These are phyloP conservation scores for Penicillium concentricum DNA, from an alignment of 2,329 filamentous ascomycete genomes.

Conservation along the genomic window DNA sequence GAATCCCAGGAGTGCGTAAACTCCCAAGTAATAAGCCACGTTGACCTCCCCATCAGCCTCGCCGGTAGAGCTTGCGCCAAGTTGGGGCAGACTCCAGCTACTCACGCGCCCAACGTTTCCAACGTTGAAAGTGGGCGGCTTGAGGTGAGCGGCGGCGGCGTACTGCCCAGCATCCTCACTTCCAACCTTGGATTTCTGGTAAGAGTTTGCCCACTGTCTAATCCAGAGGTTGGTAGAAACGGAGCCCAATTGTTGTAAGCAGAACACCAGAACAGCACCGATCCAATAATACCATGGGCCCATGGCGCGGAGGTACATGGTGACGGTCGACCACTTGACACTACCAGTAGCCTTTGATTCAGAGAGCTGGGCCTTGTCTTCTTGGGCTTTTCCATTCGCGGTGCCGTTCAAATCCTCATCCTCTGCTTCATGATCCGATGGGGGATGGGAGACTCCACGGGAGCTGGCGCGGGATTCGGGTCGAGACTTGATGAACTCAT, in stretches of 20 bases:
- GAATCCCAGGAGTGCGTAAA: constrained; percentile 79
- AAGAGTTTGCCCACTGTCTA: constrained; percentile 90
- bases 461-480: constrained; percentile 70
- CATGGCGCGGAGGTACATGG: constrained; percentile 85
- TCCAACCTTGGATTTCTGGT: constrained; percentile 53
- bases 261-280: constrained; percentile 71
- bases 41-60: constrained; percentile 59
- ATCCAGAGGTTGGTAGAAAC: constrained; percentile 95
- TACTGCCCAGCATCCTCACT: constrained; percentile 37
- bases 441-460: constrained; percentile 71
- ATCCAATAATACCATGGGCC: constrained; percentile 97
- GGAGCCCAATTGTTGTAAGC: constrained; percentile 76
- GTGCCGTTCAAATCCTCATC: constrained; percentile 47
- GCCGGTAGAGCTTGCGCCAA: constrained; percentile 22
- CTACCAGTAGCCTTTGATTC: constrained; percentile 83
- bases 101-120: constrained; percentile 37
- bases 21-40: constrained; percentile 75
- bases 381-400: constrained; percentile 44
- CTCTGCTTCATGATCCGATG: constrained; percentile 67
- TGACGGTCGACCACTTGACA: constrained; percentile 82
- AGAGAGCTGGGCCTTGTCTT: constrained; percentile 52
- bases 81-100: constrained; percentile 29
- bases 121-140: constrained; percentile 38
- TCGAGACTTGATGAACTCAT: constrained; percentile 75
- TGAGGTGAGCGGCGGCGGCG: constrained; percentile 41